phyloP scores from a whole-genome alignment of 495 filamentous ascomycete genomes.

The Trypethelium eluteriae region DNA sequence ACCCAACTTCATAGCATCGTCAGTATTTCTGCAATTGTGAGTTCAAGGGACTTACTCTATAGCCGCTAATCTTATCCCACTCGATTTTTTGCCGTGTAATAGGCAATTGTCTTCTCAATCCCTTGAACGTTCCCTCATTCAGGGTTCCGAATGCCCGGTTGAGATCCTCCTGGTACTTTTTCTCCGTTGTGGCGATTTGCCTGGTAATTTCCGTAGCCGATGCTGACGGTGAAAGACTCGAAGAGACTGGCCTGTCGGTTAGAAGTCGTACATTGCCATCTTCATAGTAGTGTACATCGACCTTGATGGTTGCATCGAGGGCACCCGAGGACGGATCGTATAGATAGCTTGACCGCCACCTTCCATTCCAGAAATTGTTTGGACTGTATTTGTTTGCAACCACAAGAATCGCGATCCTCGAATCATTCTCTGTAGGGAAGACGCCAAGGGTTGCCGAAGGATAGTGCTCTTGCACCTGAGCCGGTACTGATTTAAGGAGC shows the following conservation, averaged over 20 bases:
- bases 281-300: slow-evolving; percentile 98
- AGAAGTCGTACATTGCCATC: slow-evolving; percentile 93
- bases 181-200: slow-evolving; percentile 71
- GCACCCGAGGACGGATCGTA: slow-evolving; percentile 56
- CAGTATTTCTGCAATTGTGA: slow-evolving; percentile 23
- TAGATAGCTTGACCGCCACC: slow-evolving; percentile 85
- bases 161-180: slow-evolving; percentile 91
- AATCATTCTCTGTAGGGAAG: slow-evolving; percentile 69
- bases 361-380: slow-evolving; percentile 97
- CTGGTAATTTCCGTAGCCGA: slow-evolving; percentile 61
- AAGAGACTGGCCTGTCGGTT: slow-evolving; percentile 65
- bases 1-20: slow-evolving; percentile 35
- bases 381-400: slow-evolving; percentile 96
- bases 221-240: slow-evolving; percentile 47
- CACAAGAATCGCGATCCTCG: slow-evolving; percentile 67
- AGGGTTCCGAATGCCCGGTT: slow-evolving; percentile 81
- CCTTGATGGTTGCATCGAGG: slow-evolving; percentile 61
- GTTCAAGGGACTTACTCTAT: slow-evolving; percentile 50
- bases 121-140: slow-evolving; percentile 92
- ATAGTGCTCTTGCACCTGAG: slow-evolving; percentile 86
- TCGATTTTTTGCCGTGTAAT: slow-evolving; percentile 98
- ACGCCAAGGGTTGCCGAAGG: slow-evolving; percentile 70
- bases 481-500: slow-evolving; percentile 64
- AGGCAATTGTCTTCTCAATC: slow-evolving; percentile 81
- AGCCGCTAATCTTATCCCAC: slow-evolving; percentile 98